These are phyloP conservation scores for Camelina sativa DNA, from an alignment of 345 rosid genomes.

Conservation along the genomic window DNA sequence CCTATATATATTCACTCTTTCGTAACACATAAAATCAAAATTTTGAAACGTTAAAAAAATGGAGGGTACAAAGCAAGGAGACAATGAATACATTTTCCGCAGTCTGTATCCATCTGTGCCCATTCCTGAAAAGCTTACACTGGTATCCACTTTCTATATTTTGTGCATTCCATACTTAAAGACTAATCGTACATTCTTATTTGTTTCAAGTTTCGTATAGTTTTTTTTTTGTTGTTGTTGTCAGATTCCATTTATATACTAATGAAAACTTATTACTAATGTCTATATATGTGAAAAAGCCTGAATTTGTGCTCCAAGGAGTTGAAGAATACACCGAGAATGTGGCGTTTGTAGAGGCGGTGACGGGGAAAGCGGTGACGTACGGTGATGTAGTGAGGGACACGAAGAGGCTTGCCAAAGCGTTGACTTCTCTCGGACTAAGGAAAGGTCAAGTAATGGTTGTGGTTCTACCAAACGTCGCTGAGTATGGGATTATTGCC, in stretches of 20 bases:
- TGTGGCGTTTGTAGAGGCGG: constrained; percentile 85
- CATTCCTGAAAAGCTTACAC: constrained; percentile 63
- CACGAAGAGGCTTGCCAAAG: constrained; percentile 72
- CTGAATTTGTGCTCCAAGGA: constrained; percentile 83
- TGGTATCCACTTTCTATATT: constrained; percentile 31
- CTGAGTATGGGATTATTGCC: constrained; percentile 82
- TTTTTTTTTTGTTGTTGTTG: neutral
- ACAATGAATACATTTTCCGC: constrained; percentile 63
- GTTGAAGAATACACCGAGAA: constrained; percentile 69
- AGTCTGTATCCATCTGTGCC: constrained; percentile 65
- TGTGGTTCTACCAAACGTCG: constrained; percentile 84
- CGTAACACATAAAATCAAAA: constrained; percentile 21
- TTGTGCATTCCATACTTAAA: too few relatives aligned
- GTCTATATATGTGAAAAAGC: constrained; percentile 23
- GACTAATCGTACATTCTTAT: too few relatives aligned
- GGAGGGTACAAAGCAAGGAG: constrained; percentile 38
- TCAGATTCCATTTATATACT: neutral
- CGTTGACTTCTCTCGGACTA: constrained; percentile 76
- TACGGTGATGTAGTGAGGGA: constrained; percentile 72
- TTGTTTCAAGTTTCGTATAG: neutral
- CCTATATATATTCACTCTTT: constrained; percentile 41
- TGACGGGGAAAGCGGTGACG: constrained; percentile 70
- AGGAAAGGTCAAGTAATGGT: constrained; percentile 83
- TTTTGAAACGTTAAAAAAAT: constrained; percentile 26
- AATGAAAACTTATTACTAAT: neutral